These are phyloP conservation scores for Ordospora colligata DNA, from an alignment of 371 early-diverging fungal genomes.

Conservation along the genomic window DNA sequence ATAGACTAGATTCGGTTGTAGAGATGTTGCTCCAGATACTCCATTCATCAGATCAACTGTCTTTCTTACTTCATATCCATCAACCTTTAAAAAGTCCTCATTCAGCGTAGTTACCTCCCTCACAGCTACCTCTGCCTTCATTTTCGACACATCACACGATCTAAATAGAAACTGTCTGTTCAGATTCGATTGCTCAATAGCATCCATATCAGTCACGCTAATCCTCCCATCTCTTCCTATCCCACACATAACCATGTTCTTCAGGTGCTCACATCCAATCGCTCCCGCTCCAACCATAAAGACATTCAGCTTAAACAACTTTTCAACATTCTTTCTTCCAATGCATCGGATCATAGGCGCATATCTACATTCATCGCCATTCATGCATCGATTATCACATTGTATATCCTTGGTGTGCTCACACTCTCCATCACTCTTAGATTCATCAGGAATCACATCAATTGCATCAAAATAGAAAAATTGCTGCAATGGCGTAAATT, in stretches of 20 bases:
- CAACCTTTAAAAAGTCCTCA: slow-evolving; percentile 67
- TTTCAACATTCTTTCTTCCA: slow-evolving; percentile 77
- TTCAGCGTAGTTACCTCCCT: slow-evolving; percentile 82
- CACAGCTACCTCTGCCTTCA: slow-evolving; percentile 86
- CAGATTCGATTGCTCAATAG: slow-evolving; percentile 88
- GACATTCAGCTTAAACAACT: slow-evolving; percentile 72
- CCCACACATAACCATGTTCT: slow-evolving; percentile 98
- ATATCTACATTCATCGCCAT: slow-evolving; percentile 70
- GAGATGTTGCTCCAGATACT: not conserved
- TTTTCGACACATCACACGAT: slow-evolving; percentile 74
- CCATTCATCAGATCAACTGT: not conserved
- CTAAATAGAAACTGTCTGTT: slow-evolving; percentile 95
- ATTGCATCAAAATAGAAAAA: slow-evolving; percentile 91
- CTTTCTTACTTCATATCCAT: not conserved
- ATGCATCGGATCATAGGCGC: slow-evolving; percentile 85
- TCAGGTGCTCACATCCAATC: slow-evolving; percentile 99
- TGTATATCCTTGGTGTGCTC: not conserved
- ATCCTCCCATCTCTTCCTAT: slow-evolving; percentile 75
- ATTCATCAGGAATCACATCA: slow-evolving; percentile 72
- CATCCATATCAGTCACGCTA: slow-evolving; percentile 95
- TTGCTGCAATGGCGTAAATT: slow-evolving; percentile 87
- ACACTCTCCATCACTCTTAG: slow-evolving; percentile 19
- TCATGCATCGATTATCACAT: slow-evolving; percentile 19
- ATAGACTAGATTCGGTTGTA: slow-evolving; percentile 64
- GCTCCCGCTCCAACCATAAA: slow-evolving; percentile 99